These are phyloP conservation scores for Apiotrichum porosum DNA, from an alignment of 1,284 basidiomycete genomes.

Conservation along the genomic window DNA sequence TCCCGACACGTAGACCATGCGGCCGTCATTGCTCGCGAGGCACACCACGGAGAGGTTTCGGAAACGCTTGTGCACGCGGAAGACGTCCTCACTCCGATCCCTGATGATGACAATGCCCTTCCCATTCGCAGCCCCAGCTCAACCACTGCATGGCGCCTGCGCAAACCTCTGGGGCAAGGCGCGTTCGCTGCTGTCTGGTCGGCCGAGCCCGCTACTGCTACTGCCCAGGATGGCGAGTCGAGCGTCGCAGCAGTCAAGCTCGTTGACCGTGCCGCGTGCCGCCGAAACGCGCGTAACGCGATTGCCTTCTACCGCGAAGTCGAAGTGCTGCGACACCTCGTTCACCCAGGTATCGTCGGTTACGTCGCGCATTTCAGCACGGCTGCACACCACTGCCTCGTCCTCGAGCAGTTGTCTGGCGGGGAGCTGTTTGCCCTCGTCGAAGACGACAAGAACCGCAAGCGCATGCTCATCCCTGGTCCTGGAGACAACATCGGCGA, in stretches of 20 bases:
- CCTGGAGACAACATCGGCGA: conserved; percentile 29
- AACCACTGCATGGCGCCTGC: conserved; percentile 49
- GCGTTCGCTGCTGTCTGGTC: conserved; percentile 75
- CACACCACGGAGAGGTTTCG: conserved; percentile 11
- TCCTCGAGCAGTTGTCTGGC: conserved; percentile 70
- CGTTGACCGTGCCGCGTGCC: conserved; percentile 60
- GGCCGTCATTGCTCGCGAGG: conserved; percentile 10
- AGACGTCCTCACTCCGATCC: conserved; percentile 21
- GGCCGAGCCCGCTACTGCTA: conserved; percentile 52
- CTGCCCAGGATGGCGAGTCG: conserved; percentile 9
- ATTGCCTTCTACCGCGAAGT: conserved; percentile 84
- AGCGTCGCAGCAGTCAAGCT: conserved; percentile 68
- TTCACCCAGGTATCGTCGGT: conserved; percentile 75
- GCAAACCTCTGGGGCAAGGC: conserved; percentile 62
- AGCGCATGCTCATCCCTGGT: conserved; percentile 42
- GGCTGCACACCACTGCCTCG: conserved; percentile 68
- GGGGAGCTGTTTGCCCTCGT: conserved; percentile 81
- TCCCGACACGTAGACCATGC: too few species aligned
- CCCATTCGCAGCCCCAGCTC: conserved; percentile 7
- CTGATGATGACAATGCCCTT: conserved; percentile 7
- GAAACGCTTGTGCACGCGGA: conserved; percentile 21
- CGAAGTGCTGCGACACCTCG: conserved; percentile 77
- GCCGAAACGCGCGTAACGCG: conserved; percentile 62
- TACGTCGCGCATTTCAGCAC: conserved; percentile 72
- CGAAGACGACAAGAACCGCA: conserved; percentile 58